A percentile compares a stretch with the other conserved stretches of the same genome.
Evolutionary conservation across 495 filamentous ascomycete species (phyloP).

Genomic region (Talaromyces proteolyticus): DNA sequence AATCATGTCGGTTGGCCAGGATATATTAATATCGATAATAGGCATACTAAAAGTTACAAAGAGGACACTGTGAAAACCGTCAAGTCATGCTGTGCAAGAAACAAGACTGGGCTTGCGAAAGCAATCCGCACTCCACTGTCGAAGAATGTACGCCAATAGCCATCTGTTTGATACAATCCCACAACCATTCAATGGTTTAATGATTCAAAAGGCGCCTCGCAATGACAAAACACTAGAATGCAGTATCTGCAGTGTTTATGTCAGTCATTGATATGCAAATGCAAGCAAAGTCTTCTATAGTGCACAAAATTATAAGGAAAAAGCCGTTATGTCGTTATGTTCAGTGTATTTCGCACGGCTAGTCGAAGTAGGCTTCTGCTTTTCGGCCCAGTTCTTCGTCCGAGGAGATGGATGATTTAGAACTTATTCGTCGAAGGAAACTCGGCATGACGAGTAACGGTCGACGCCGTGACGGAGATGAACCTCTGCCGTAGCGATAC

Average conservation of each 20-base stretch:
- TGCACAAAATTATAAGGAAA: not conserved
- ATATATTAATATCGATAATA: too few relatives aligned
- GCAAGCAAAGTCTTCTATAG: not conserved
- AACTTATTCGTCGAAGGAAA: constrained; percentile 34
- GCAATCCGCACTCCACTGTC: too few relatives aligned
- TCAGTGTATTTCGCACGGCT: constrained; percentile 13
- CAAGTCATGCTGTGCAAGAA: too few relatives aligned
- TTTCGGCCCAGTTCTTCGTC: constrained; percentile 32
- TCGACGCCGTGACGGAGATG: constrained; percentile 22
- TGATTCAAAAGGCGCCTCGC: not conserved
- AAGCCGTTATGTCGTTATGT: not conserved
- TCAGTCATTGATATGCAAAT: constrained; percentile 1
- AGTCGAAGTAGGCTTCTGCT: constrained; percentile 38
- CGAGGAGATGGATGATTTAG: constrained; percentile 37
- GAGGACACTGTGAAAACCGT: too few relatives aligned
- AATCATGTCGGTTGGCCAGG: too few relatives aligned
- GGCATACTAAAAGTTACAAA: too few relatives aligned
- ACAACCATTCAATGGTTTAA: not conserved
- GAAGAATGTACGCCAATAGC: too few relatives aligned
- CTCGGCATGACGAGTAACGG: constrained; percentile 31
- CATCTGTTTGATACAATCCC: too few relatives aligned
- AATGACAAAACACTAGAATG: not conserved
- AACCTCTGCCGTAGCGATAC: constrained; percentile 34
- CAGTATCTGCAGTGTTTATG: not conserved
- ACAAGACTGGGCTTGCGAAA: too few relatives aligned